Percentiles rank a stretch among this genome's conserved stretches.
These are phyloP conservation scores for Delonix regia DNA, from an alignment of 306 rosid genomes.

Conservation along the genomic window DNA sequence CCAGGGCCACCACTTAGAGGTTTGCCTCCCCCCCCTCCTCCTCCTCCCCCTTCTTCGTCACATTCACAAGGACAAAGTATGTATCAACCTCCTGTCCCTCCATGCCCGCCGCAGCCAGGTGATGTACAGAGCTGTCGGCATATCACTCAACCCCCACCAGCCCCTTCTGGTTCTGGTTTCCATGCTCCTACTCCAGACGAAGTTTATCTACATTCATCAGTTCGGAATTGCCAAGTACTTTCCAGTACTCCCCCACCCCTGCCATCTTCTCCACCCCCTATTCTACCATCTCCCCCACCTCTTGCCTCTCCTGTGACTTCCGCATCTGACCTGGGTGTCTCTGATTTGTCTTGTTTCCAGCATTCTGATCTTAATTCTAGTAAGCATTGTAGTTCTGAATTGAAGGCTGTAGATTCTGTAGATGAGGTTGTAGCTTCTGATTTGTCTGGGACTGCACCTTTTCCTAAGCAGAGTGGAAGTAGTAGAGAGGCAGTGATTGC, in stretches of 20 bases:
- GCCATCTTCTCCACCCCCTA: constrained; percentile 58
- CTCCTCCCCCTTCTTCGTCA: constrained; percentile 42
- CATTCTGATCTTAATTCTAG: neutral
- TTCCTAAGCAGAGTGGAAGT: constrained; percentile 42
- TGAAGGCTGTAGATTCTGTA: constrained; percentile 33
- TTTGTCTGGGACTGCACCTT: constrained; percentile 35
- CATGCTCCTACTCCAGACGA: constrained; percentile 41
- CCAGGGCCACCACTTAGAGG: constrained; percentile 41
- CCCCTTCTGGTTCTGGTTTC: constrained; percentile 41
- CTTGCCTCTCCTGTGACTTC: constrained; percentile 36
- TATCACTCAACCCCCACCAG: constrained; percentile 49
- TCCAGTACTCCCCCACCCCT: constrained; percentile 46
- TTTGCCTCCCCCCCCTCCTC: constrained; percentile 51
- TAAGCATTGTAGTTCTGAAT: constrained; percentile 28
- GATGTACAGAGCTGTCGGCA: constrained; percentile 48
- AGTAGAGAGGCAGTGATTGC: constrained; percentile 38
- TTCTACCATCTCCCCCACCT: constrained; percentile 53
- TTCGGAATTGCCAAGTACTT: constrained; percentile 49
- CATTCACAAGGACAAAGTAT: constrained; percentile 57
- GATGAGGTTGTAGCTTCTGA: constrained; percentile 36
- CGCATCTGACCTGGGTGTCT: constrained; percentile 30
- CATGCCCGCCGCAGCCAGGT: constrained; percentile 46
- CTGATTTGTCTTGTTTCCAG: neutral
- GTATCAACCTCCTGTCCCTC: constrained; percentile 40
- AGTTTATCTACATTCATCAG: constrained; percentile 37